Conservation (phyloP, 192 early-diverging fungal species). For the Borealophlyctis nickersoniae region DNA sequence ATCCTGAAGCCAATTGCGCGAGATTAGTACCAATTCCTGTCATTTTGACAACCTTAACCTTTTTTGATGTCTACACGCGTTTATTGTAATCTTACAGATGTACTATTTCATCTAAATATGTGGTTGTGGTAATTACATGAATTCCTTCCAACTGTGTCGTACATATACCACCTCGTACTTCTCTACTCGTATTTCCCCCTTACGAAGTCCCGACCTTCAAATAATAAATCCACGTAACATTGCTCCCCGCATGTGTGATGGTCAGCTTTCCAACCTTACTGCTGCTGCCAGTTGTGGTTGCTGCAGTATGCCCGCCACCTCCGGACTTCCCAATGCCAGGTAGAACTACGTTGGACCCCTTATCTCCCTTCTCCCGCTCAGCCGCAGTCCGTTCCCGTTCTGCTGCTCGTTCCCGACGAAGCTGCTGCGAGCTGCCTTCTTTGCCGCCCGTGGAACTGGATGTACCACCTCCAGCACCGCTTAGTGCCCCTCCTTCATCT, state of each 20-base stretch:
- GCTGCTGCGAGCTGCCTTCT: neutral
- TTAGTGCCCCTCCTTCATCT: neutral
- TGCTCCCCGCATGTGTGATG: slow-evolving; percentile 39
- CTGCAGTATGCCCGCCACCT: neutral
- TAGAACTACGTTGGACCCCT: neutral
- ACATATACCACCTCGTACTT: too few relatives aligned
- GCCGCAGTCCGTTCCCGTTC: neutral
- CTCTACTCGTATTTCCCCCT: too few relatives aligned
- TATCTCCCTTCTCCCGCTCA: slow-evolving; percentile 10
- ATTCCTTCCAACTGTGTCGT: too few relatives aligned
- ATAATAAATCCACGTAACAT: slow-evolving; percentile 50
- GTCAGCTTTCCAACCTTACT: slow-evolving; percentile 48
- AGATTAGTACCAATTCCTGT: neutral
- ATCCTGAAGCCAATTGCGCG: neutral
- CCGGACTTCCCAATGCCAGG: neutral
- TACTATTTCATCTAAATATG: too few relatives aligned
- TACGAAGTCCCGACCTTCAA: slow-evolving; percentile 11
- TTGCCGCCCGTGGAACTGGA: neutral
- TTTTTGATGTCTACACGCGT: too few relatives aligned
- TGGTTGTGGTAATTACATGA: too few relatives aligned
- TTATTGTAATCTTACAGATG: too few relatives aligned
- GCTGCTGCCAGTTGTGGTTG: slow-evolving; percentile 9
- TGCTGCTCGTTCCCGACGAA: neutral
- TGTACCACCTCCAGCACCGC: neutral
- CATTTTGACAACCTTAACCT: too few relatives aligned